Percentiles rank a stretch among this genome's conserved stretches.
Conservation (phyloP, 352 stramenopile genomes). For the Blastocystis sp. region DNA sequence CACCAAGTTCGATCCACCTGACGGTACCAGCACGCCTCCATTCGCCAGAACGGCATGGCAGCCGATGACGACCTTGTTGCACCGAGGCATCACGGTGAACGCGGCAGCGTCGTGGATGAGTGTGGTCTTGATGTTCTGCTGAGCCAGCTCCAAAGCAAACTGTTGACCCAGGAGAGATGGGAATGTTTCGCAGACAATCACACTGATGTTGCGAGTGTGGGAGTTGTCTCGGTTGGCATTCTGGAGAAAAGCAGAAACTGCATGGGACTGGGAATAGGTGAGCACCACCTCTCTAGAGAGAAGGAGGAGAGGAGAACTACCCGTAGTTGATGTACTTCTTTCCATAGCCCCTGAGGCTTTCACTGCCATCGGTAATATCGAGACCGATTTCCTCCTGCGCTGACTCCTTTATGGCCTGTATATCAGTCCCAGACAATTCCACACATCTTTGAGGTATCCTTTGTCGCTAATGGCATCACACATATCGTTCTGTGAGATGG, state of each 20-base stretch:
- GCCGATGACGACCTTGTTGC: slow-evolving; percentile 54
- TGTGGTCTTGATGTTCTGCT: not conserved
- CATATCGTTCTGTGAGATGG: slow-evolving; percentile 4
- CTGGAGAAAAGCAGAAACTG: slow-evolving; percentile 1
- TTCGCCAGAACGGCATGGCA: slow-evolving; percentile 52
- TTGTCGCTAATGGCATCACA: not conserved
- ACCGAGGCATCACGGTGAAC: slow-evolving; percentile 55
- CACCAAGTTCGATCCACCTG: slow-evolving; percentile 36
- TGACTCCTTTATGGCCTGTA: slow-evolving; percentile 18
- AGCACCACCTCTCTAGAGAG: slow-evolving; percentile 1
- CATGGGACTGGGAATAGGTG: slow-evolving; percentile 28
- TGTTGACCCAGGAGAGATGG: not conserved
- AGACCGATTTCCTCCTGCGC: slow-evolving; percentile 45
- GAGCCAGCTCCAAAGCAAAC: slow-evolving; percentile 41
- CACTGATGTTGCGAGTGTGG: slow-evolving; percentile 3
- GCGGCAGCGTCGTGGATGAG: slow-evolving; percentile 53
- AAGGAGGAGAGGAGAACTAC: not conserved
- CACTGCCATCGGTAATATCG: slow-evolving; percentile 30
- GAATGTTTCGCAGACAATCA: slow-evolving; percentile 57
- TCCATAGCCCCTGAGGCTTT: slow-evolving; percentile 5
- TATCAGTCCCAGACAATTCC: not conserved
- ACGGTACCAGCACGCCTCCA: slow-evolving; percentile 40
- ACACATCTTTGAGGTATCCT: not conserved
- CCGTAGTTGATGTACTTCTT: slow-evolving; percentile 27
- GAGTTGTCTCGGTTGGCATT: not conserved